Evolutionary conservation across 169 alveolate genomes (phyloP).

Genomic region (Eimeria necatrix): DNA sequence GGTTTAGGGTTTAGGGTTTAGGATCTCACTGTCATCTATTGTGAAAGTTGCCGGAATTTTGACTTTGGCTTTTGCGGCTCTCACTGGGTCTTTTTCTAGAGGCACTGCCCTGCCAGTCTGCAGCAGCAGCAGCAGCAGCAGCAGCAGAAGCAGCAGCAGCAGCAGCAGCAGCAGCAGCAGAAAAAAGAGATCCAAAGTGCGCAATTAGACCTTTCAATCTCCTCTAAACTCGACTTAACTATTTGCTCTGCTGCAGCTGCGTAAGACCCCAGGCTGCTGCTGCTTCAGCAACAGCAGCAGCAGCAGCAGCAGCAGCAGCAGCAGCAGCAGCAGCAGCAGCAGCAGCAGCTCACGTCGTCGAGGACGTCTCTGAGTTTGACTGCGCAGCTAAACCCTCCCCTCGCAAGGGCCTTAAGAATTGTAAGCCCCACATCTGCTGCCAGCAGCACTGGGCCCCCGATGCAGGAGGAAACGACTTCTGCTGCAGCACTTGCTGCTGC

Average conservation of each 20-base stretch:
- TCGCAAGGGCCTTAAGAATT: conserved; percentile 23
- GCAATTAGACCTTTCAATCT: too few species aligned
- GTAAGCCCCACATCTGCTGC: conserved; percentile 11
- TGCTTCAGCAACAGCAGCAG: too few species aligned
- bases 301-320: too few species aligned
- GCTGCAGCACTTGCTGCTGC: not conserved
- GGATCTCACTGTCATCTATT: not conserved
- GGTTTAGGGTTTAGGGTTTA: not conserved
- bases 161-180: too few species aligned
- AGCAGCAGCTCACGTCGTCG: not conserved
- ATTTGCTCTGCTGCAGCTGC: not conserved
- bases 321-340: not conserved
- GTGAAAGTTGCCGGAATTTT: conserved; percentile 33
- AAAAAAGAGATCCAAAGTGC: too few species aligned
- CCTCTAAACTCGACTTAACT: too few species aligned
- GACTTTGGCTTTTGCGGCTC: conserved; percentile 16
- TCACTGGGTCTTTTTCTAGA: conserved; percentile 27
- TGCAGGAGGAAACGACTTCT: conserved; percentile 27
- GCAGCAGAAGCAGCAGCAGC: too few species aligned
- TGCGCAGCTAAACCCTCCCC: conserved; percentile 71
- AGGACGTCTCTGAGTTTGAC: conserved; percentile 64
- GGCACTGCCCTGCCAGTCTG: conserved; percentile 41
- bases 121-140: not conserved
- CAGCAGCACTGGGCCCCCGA: conserved; percentile 52
- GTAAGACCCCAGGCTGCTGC: not conserved